Evolutionary conservation across 768 basidiomycete species (phyloP).

Genomic region (Boletus fagicola): DNA sequence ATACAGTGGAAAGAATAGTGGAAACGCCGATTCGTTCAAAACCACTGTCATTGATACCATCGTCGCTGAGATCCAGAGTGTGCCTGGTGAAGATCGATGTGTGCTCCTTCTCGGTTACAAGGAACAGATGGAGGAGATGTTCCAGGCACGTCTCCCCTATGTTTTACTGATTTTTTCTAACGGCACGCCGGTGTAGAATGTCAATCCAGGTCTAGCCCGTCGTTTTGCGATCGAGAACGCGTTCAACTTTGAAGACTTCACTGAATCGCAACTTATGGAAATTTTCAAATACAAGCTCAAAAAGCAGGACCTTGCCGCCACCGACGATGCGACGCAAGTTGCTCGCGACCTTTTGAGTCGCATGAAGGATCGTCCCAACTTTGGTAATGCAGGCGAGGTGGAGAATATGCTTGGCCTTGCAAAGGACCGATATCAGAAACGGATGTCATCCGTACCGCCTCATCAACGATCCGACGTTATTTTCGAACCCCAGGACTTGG

Average conservation of each 20-base stretch:
- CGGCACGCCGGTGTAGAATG: conserved; percentile 43
- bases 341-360: conserved; percentile 47
- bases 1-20: conserved; percentile 41
- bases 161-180: neutral
- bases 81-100: conserved; percentile 67
- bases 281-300: conserved; percentile 58
- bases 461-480: conserved; percentile 23
- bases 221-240: conserved; percentile 70
- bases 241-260: conserved; percentile 68
- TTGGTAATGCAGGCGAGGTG: conserved; percentile 64
- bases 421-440: conserved; percentile 46
- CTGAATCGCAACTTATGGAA: conserved; percentile 46
- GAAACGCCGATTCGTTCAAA: conserved; percentile 53
- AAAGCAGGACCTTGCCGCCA: conserved; percentile 55
- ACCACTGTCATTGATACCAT: conserved; percentile 73
- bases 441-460: conserved; percentile 31
- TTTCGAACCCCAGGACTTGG: conserved; percentile 54
- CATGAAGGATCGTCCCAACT: conserved; percentile 49
- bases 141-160: conserved; percentile 46
- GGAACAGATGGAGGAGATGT: conserved; percentile 70
- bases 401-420: conserved; percentile 56
- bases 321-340: conserved; percentile 52
- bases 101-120: conserved; percentile 66
- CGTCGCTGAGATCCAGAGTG: conserved; percentile 70
- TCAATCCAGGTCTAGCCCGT: conserved; percentile 64